Base-by-base conservation (phyloP, 2,329 filamentous ascomycete genomes). In the Trichoderma sp. region DNA sequence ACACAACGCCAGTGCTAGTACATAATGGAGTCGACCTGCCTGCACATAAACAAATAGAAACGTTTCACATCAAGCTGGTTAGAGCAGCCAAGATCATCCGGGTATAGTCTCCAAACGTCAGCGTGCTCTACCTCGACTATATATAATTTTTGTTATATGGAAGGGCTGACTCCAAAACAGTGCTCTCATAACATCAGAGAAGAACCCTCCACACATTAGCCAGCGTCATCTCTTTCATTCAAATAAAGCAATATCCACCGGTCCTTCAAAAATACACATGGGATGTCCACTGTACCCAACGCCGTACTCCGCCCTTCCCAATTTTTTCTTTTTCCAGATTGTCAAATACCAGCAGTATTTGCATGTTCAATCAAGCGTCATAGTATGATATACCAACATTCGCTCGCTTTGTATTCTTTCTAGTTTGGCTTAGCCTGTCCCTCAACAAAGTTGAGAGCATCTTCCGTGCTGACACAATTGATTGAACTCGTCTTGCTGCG, bases 401-500 rank as follows among this genome's bases (percentile, higher is more conserved):
- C 11, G 27, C 21, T 19, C 40, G 40, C 40, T 43, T n/a, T 43
- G 19, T n/a, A 43, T n/a, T 70, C 29, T 43, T 43, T 57, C 73
- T 70, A 76, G 64, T 58, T 70, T 59, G 79, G 79, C 72, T 80
- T 81, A 21, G 79, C 79, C 76, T 97, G 93, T 24, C 94, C 95
- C 79, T 98, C 95, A 14, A 99, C 94, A 78, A 99, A 99, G 76
- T 92, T 91, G 74, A 99, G 83, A 33, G 96, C 96, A 75, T 96
- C 92, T 72, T 97, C 93, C 68, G 90, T 89, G 72, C 88, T 90
- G 61, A 97, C 94, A 64, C 95, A 95, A 81, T 96, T 93, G 76
- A 99, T 97, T 49, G 89, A 92, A 82, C 93, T 97, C 73, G 94
- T 96, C 86, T 98, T 98, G 80, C 94, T 95, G 73, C 89, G 88